Base-by-base conservation (phyloP, 164 flowering plant species). In the Aristolochia californica region DNA sequence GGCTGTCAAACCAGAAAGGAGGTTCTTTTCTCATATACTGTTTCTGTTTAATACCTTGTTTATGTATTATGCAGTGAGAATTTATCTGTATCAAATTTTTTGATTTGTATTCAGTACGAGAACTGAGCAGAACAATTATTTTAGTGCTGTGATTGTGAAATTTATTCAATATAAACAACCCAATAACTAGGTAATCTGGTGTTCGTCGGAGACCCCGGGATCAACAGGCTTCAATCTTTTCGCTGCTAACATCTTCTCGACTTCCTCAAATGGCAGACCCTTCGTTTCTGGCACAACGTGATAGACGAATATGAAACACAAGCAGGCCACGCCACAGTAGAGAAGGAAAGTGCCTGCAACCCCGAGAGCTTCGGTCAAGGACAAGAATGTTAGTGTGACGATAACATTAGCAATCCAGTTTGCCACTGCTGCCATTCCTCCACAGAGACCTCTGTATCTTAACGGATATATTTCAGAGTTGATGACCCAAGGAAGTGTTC, bases 391-490 rank as follows among this genome's bases (percentile, higher is more conserved):
- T 51, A 74, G 69, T 24, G 86, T 78, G 45, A 91, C 85, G 0
- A 88, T 70, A 16, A 91, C 83, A 67, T 88, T 91, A 0, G 96
- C 73, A 2, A 62, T 24, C 98, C 96, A 91, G 69, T 88, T 88
- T 2, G 85, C 62, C 16, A 83, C 80, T 1, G 96, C 95, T 14
- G 96, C 96, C 14, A 93, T 78, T 11, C 96, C 97, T 50, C 97
- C 96, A 0, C 96, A 84, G 4, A 79, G 44, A 0, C 93, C 91
- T 73, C 97, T 68, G 73, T 68, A 82, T 55, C 76, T 79, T 59
- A 88, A 47, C 3, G 98, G 98, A 63, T 91, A 91, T 30, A 91
- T 88, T 74, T 88, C 97, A 0, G 95, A 87, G 77, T 88, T 91
- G 15, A 88, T 73, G 12, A 88, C 80, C 98, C 97, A 88, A 0